These are phyloP conservation scores for Sugiyamaella floridensis DNA, from an alignment of 805 yeast genomes.

Conservation along the genomic window DNA sequence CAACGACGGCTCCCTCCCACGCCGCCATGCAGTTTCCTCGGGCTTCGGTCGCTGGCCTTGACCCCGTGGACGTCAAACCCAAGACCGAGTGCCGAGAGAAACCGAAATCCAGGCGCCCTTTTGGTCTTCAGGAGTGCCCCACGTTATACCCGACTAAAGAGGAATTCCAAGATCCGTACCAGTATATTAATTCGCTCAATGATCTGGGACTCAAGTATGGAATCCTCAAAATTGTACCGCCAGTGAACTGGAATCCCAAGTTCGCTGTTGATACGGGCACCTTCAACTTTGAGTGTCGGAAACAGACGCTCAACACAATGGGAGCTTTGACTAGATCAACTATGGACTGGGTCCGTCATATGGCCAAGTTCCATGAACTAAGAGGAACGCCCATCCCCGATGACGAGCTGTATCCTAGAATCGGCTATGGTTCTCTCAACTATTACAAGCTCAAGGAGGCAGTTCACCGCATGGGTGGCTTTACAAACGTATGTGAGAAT, in stretches of 20 bases:
- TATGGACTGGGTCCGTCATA: conserved; percentile 29
- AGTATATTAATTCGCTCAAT: conserved; percentile 49
- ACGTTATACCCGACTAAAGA: conserved; percentile 46
- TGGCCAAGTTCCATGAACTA: conserved; percentile 29
- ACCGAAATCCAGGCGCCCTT: conserved; percentile 20
- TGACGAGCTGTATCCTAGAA: conserved; percentile 20
- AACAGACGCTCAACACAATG: conserved; percentile 31
- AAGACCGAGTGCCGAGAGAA: conserved; percentile 13
- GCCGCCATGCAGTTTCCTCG: neutral
- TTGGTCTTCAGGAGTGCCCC: conserved; percentile 45
- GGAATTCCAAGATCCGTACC: conserved; percentile 59
- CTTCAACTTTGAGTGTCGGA: conserved; percentile 30
- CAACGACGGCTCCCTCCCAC: no score
- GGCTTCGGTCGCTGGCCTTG: conserved; percentile 9
- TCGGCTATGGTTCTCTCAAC: conserved; percentile 24
- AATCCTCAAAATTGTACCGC: conserved; percentile 68
- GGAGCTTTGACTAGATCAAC: conserved; percentile 31
- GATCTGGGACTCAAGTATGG: conserved; percentile 57
- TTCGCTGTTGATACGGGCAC: conserved; percentile 29
- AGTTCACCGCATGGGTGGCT: conserved; percentile 27
- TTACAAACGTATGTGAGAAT: conserved; percentile 18
- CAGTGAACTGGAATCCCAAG: conserved; percentile 39
- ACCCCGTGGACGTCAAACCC: conserved; percentile 14
- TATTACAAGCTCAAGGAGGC: conserved; percentile 27
- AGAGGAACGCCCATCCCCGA: conserved; percentile 11